A percentile compares a stretch with the other conserved stretches of the same genome.
Evolutionary conservation across 257 asterid species (phyloP).

Genomic region (Rubia yunnanensis): DNA sequence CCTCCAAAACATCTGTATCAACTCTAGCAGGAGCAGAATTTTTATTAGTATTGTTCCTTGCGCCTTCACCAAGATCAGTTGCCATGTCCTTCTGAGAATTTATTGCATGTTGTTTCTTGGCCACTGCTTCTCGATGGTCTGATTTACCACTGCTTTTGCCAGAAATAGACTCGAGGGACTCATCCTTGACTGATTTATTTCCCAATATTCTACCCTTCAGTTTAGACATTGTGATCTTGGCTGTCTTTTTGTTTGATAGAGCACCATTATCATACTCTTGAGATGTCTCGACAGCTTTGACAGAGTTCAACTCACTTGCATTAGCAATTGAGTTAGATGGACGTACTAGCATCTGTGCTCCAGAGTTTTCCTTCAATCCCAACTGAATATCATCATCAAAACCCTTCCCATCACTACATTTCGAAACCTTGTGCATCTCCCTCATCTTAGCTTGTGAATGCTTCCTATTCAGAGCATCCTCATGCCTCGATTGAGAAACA

Average conservation of each 20-base stretch:
- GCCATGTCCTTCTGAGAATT: constrained; percentile 27
- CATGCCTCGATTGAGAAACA: constrained; percentile 26
- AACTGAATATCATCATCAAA: constrained; percentile 23
- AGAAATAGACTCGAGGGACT: constrained; percentile 14
- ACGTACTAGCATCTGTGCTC: constrained; percentile 27
- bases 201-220: constrained; percentile 23
- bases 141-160: constrained; percentile 12
- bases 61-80: constrained; percentile 24
- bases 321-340: constrained; percentile 23
- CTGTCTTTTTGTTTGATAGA: constrained; percentile 25
- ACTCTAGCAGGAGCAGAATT: constrained; percentile 21
- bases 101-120: constrained; percentile 16
- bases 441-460: constrained; percentile 32
- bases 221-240: constrained; percentile 24
- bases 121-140: constrained; percentile 16
- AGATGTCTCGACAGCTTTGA: constrained; percentile 13
- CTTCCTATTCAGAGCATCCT: constrained; percentile 27
- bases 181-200: constrained; percentile 18
- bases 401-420: constrained; percentile 21
- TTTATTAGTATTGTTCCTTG: constrained; percentile 19
- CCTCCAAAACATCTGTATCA: constrained; percentile 30
- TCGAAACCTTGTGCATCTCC: constrained; percentile 28
- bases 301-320: constrained; percentile 20
- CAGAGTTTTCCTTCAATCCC: constrained; percentile 23
- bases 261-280: constrained; percentile 25